Evolutionary conservation across 2,329 filamentous ascomycete genomes (phyloP).

Genomic region (Phaeosphaeriaceae sp.): DNA sequence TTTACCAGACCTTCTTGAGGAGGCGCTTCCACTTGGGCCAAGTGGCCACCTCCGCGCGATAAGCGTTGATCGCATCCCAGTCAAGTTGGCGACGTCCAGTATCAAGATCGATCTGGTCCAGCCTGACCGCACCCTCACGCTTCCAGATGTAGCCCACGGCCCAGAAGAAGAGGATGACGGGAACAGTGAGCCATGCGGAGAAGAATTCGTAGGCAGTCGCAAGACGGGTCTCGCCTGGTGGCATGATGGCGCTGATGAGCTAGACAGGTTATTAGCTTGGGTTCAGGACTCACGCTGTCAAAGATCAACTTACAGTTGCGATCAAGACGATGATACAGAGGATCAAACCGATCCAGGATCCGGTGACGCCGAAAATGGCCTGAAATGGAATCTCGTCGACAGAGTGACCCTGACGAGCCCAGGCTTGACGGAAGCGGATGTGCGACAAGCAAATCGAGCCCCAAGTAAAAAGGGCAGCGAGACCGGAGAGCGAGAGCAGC

Average conservation of each 20-base stretch:
- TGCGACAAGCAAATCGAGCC: conserved; percentile 86
- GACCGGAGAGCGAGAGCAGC: conserved; percentile 77
- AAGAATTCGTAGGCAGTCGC: conserved; percentile 55
- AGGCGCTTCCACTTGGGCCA: conserved; percentile 60
- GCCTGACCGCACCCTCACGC: conserved; percentile 64
- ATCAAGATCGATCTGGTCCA: conserved; percentile 71
- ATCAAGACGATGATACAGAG: conserved; percentile 49
- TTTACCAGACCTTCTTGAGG: neutral
- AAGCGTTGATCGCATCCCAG: conserved; percentile 68
- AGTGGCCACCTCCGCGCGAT: conserved; percentile 57
- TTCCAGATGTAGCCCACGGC: conserved; percentile 69
- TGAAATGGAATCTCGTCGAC: conserved; percentile 56
- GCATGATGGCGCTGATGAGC: conserved; percentile 52
- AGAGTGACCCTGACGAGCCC: conserved; percentile 48
- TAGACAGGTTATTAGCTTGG: conserved; percentile 21
- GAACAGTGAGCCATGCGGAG: conserved; percentile 54
- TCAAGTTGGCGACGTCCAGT: conserved; percentile 69
- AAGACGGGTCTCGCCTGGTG: conserved; percentile 27
- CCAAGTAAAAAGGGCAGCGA: conserved; percentile 81
- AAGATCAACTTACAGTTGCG: conserved; percentile 42
- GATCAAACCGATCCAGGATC: conserved; percentile 49
- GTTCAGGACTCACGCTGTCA: neutral
- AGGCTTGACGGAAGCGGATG: conserved; percentile 79
- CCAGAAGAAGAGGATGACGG: conserved; percentile 53
- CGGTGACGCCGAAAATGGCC: conserved; percentile 49